Evolutionary conservation across 2,329 filamentous ascomycete genomes (phyloP).

Genomic region (Penicillium italicum): DNA sequence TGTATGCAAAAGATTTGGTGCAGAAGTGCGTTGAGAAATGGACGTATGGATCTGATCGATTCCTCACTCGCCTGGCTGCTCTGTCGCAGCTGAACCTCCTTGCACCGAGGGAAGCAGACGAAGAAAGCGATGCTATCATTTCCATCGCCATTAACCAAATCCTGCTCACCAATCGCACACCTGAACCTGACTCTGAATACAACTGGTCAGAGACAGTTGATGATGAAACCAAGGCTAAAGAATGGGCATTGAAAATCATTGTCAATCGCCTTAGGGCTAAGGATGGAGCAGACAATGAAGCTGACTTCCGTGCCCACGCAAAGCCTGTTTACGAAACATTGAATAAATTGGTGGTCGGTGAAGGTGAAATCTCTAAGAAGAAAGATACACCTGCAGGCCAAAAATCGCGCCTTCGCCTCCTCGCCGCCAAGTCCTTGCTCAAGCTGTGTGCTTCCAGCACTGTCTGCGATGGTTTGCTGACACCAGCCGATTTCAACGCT

Average conservation of each 20-base stretch:
- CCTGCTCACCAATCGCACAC: slow-evolving; percentile 64
- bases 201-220: slow-evolving; percentile 71
- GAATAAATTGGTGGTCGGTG: slow-evolving; percentile 67
- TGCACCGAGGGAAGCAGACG: slow-evolving; percentile 67
- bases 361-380: slow-evolving; percentile 76
- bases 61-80: slow-evolving; percentile 57
- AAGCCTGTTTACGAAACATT: slow-evolving; percentile 73
- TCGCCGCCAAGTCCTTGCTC: slow-evolving; percentile 73
- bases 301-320: slow-evolving; percentile 51
- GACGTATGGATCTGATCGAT: slow-evolving; percentile 68
- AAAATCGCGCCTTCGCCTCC: slow-evolving; percentile 73
- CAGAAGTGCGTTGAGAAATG: slow-evolving; percentile 71
- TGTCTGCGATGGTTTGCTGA: slow-evolving; percentile 69
- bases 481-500: slow-evolving; percentile 71
- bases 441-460: slow-evolving; percentile 77
- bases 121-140: slow-evolving; percentile 71
- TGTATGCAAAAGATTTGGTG: slow-evolving; percentile 80
- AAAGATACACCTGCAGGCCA: slow-evolving; percentile 73
- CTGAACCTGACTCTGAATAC: slow-evolving; percentile 51
- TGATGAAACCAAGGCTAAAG: slow-evolving; percentile 78
- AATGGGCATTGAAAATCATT: slow-evolving; percentile 76
- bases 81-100: slow-evolving; percentile 69
- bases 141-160: slow-evolving; percentile 73
- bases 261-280: slow-evolving; percentile 77
- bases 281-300: slow-evolving; percentile 45